A percentile compares a stretch with the other conserved stretches of the same genome.
Conservation (phyloP, 805 yeast species). For the Kluyveromyces wickerhamii region DNA sequence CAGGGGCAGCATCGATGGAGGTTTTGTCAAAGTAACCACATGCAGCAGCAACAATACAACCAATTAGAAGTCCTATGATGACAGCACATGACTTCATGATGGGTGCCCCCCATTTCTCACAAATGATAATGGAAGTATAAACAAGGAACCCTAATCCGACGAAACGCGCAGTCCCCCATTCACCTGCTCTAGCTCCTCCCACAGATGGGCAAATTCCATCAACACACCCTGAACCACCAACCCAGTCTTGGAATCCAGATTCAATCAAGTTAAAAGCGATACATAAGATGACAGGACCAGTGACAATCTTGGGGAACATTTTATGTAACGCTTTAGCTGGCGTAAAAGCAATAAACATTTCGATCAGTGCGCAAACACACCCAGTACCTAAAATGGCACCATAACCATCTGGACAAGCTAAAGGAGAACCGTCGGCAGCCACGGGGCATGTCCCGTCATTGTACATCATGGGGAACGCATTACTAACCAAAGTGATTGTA, state of each 20-base stretch:
- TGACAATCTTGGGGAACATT: constrained; percentile 81
- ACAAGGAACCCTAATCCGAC: constrained; percentile 85
- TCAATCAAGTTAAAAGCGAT: constrained; percentile 67
- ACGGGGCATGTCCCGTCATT: constrained; percentile 55
- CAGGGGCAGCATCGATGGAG: constrained; percentile 63
- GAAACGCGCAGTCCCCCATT: constrained; percentile 84
- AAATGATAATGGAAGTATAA: constrained; percentile 59
- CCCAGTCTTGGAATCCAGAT: constrained; percentile 77
- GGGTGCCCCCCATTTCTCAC: constrained; percentile 89
- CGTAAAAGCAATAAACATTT: constrained; percentile 62
- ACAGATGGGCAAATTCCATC: constrained; percentile 39
- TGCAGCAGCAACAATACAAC: constrained; percentile 90
- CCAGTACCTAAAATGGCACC: constrained; percentile 83
- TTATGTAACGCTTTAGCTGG: constrained; percentile 67
- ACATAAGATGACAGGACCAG: constrained; percentile 85
- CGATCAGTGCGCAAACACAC: constrained; percentile 67
- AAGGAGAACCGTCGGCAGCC: constrained; percentile 52
- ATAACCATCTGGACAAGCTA: constrained; percentile 86
- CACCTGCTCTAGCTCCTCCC: constrained; percentile 46
- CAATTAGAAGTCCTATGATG: constrained; percentile 72
- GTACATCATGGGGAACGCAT: constrained; percentile 79
- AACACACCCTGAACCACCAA: constrained; percentile 73
- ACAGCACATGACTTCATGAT: constrained; percentile 93
- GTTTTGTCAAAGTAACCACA: constrained; percentile 65
- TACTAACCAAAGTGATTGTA: constrained; percentile 70